Evolutionary conservation across 108 stramenopile genomes (phyloP).

Genomic region (Skeletonema potamos): DNA sequence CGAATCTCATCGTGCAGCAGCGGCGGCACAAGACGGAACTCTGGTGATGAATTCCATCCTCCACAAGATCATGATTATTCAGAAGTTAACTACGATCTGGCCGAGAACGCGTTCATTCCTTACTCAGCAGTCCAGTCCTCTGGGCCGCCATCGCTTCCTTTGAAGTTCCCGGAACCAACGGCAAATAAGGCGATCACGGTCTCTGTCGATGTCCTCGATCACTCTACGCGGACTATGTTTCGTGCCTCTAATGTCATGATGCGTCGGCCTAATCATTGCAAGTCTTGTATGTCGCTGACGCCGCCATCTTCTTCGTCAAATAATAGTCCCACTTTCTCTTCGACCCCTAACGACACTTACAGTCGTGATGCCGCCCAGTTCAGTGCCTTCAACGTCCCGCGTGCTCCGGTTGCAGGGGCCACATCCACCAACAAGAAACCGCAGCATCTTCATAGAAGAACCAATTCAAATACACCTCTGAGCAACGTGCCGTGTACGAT

Average conservation of each 20-base stretch:
- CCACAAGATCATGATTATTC: background rate
- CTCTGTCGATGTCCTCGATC: conserved; percentile 27
- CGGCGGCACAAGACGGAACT: background rate
- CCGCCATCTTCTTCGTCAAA: background rate
- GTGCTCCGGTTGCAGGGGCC: background rate
- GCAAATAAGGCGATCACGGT: conserved; percentile 25
- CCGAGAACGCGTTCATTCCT: conserved; percentile 41
- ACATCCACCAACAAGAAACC: background rate
- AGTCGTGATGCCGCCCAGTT: conserved; percentile 14
- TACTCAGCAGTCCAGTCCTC: conserved; percentile 45
- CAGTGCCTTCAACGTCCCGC: background rate
- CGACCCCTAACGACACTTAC: background rate
- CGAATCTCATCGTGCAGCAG: background rate
- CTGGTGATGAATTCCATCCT: background rate
- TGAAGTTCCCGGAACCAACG: conserved; percentile 44
- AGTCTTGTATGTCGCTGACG: conserved; percentile 2
- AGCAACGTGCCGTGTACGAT: conserved; percentile 9
- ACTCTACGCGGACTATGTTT: conserved; percentile 24
- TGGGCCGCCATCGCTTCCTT: conserved; percentile 44
- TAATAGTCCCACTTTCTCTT: background rate
- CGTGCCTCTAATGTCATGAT: conserved; percentile 33
- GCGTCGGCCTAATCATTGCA: conserved; percentile 23
- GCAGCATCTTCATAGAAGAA: conserved; percentile 1
- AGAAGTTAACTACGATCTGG: background rate
- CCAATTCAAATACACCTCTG: background rate